These are phyloP conservation scores for Eucalyptus grandis DNA, from an alignment of 345 rosid genomes.

Conservation along the genomic window DNA sequence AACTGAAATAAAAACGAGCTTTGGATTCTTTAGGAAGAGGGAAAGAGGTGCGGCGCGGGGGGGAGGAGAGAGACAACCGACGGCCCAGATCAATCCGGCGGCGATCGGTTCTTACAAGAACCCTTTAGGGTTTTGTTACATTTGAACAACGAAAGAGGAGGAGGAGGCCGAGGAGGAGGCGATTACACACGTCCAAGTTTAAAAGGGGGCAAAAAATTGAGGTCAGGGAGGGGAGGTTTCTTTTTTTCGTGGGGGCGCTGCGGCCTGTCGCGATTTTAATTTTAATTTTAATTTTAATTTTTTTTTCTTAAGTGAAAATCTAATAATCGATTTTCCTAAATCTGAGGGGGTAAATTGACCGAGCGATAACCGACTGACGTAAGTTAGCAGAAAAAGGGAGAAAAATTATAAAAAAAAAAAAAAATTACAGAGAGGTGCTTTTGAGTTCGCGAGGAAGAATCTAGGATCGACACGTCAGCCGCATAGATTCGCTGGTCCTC, in stretches of 20 bases:
- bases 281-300: background rate
- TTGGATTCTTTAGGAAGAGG: background rate
- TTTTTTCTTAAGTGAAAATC: background rate
- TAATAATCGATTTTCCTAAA: background rate
- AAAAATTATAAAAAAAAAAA: background rate
- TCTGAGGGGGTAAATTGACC: background rate
- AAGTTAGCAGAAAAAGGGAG: background rate
- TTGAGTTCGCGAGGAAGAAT: background rate
- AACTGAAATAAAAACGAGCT: background rate
- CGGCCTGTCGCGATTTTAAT: background rate
- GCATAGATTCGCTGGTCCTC: background rate
- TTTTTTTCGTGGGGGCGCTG: background rate
- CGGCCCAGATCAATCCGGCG: constrained; percentile 53
- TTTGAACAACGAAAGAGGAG: background rate
- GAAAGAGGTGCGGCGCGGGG: background rate
- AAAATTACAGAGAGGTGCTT: background rate
- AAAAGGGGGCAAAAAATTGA: background rate
- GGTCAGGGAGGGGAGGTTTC: background rate
- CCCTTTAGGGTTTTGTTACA: constrained; percentile 77
- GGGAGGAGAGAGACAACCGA: background rate
- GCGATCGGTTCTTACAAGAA: constrained; percentile 72
- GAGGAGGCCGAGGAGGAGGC: background rate
- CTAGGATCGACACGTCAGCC: background rate
- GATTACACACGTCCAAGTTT: background rate
- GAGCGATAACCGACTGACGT: background rate